phyloP scores from a whole-genome alignment of 441 rosid genomes.

The Erodium chrysanthum region DNA sequence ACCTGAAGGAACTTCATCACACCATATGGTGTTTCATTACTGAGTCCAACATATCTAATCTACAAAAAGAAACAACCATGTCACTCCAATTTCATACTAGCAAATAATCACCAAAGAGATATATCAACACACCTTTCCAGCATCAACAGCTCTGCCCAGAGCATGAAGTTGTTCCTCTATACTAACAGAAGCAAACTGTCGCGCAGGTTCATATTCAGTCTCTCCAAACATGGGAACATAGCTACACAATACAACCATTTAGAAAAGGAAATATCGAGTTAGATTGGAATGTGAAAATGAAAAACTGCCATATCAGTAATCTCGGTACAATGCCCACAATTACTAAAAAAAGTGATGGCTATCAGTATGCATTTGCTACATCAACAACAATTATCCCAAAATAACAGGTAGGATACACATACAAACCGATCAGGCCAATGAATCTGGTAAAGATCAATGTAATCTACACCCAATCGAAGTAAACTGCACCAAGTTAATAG shows the following conservation, averaged over 20 bases:
- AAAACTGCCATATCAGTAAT: background rate
- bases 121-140: slow-evolving; percentile 32
- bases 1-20: slow-evolving; percentile 44
- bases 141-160: slow-evolving; percentile 41
- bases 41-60: slow-evolving; percentile 52
- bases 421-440: slow-evolving; percentile 80
- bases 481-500: slow-evolving; percentile 31
- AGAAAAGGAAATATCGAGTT: background rate
- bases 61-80: slow-evolving; percentile 18
- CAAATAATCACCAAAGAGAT: background rate
- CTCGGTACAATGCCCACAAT: background rate
- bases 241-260: slow-evolving; percentile 22
- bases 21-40: slow-evolving; percentile 61
- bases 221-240: slow-evolving; percentile 67
- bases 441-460: slow-evolving; percentile 55
- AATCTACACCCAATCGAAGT: slow-evolving; percentile 35
- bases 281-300: background rate
- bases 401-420: slow-evolving; percentile 17
- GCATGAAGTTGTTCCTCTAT: slow-evolving; percentile 55
- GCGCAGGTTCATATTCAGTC: slow-evolving; percentile 38
- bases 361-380: slow-evolving; percentile 3
- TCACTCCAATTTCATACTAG: slow-evolving; percentile 6
- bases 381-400: too few species aligned
- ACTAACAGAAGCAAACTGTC: slow-evolving; percentile 33
- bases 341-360: too few species aligned